Base-by-base conservation (phyloP, 805 yeast species). In the Wickerhamomyces ciferrii region DNA sequence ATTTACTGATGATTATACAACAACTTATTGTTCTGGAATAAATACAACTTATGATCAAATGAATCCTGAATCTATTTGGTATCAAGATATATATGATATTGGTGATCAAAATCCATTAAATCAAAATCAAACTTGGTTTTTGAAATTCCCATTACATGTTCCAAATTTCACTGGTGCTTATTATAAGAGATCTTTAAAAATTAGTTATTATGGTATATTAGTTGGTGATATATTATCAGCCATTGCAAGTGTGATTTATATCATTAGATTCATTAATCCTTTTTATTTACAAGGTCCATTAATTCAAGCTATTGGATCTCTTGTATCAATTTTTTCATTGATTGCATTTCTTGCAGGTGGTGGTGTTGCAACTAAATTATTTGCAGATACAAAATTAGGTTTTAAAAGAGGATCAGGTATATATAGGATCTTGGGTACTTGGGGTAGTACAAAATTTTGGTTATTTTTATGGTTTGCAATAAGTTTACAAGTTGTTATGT, bases 1-100 rank as follows among this genome's bases (percentile, higher is more conserved):
- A 6, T 4, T 4, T 40, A 32, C 15, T 19, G 44, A 53, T 29
- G 43, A 48, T 40, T 45, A 55, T 15, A 47, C 69, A 48, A 67
- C 70, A 53, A 66, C 71, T 8, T 68, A 69, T 60, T 84, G 91
- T 61, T 62, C 73, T 29, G 32, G 32, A 29, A 29, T 29, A 29
- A 10, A 29, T 13, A 13, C 32, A 29, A 29, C n/a, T 6, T 23
- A 23, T 23, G 32, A 29, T 15, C 14, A 10, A 13, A 13, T 34
- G 37, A 34, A 34, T 11, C 37, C 37, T 5, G 18, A 15, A 15
- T n/a, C 10, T 5, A 17, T 34, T 15, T 17, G 10, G 10, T 34
- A 34, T 17, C 18, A 34, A 11, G 37, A 34, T 34, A n/a, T 34
- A 15, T 34, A 34, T 23, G 25, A 23, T 19, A 34, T 10, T 34